Percentiles rank a stretch among this genome's conserved stretches.
These are phyloP conservation scores for Botrytis hyacinthi DNA, from an alignment of 2,329 filamentous ascomycete species.

Conservation along the genomic window DNA sequence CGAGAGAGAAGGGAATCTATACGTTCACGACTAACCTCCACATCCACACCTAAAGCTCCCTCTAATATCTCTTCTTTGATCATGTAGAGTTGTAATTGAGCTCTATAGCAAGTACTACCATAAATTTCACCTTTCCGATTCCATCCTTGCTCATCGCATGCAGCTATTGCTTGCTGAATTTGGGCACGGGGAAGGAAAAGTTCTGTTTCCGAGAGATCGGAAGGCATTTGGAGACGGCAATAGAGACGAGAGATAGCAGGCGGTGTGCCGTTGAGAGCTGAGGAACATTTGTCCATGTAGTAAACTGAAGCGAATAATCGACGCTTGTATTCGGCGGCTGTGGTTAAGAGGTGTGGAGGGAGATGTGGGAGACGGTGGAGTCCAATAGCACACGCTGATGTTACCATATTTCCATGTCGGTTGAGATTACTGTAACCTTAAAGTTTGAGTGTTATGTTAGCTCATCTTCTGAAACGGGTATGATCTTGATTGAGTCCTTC, in stretches of 20 bases:
- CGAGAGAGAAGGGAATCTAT: constrained; percentile 23
- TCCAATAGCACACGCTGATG: constrained; percentile 30
- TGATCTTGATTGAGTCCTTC: neutral
- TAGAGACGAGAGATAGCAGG: constrained; percentile 32
- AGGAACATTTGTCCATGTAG: constrained; percentile 31
- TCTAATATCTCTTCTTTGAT: constrained; percentile 37
- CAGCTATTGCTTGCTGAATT: neutral
- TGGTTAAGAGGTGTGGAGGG: constrained; percentile 25
- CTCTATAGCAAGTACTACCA: constrained; percentile 26
- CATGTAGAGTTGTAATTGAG: constrained; percentile 18
- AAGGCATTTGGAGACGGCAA: constrained; percentile 30
- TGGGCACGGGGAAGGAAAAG: constrained; percentile 27
- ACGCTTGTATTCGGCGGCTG: constrained; percentile 34
- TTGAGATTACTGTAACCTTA: constrained; percentile 27
- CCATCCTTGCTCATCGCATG: constrained; percentile 34
- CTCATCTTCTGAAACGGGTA: neutral
- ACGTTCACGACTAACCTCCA: constrained; percentile 6
- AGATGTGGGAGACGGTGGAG: constrained; percentile 34
- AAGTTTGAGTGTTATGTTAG: neutral
- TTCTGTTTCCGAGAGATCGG: constrained; percentile 33
- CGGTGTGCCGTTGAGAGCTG: constrained; percentile 33
- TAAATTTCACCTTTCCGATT: constrained; percentile 29
- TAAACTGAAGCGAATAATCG: constrained; percentile 33
- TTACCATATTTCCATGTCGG: constrained; percentile 34
- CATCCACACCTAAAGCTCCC: constrained; percentile 33